These are phyloP conservation scores for Urtica urens DNA, from an alignment of 306 rosid species.

Conservation along the genomic window DNA sequence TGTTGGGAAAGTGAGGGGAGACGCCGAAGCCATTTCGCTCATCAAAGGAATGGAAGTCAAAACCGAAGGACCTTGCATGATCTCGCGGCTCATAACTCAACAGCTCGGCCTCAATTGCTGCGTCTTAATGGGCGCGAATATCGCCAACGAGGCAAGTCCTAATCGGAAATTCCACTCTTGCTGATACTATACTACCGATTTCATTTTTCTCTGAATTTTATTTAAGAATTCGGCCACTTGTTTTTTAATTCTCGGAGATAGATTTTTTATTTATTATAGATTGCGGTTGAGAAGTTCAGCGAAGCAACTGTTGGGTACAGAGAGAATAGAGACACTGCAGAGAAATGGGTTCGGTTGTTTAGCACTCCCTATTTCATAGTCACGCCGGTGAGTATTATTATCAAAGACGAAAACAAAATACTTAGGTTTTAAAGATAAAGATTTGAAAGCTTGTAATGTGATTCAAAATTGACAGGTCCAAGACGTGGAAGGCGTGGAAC, in stretches of 20 bases:
- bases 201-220: background rate
- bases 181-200: too few relatives aligned
- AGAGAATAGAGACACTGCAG: constrained; percentile 51
- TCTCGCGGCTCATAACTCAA: constrained; percentile 62
- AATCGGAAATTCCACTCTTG: background rate
- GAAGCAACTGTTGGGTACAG: constrained; percentile 93
- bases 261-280: constrained; percentile 24
- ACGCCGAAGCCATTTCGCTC: constrained; percentile 75
- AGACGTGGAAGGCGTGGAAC: constrained; percentile 89
- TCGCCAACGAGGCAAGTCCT: constrained; percentile 65
- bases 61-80: constrained; percentile 93
- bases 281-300: constrained; percentile 85
- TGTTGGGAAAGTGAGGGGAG: constrained; percentile 47
- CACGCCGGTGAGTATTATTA: constrained; percentile 71
- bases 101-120: constrained; percentile 65
- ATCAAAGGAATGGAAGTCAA: constrained; percentile 95
- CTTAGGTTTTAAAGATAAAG: background rate
- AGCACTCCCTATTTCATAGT: constrained; percentile 71
- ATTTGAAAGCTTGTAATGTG: background rate
- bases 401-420: background rate
- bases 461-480: constrained; percentile 40
- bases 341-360: constrained; percentile 88
- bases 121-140: constrained; percentile 91
- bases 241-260: constrained; percentile 1
- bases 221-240: background rate